These are phyloP conservation scores for Acanthamoeba lenticulata DNA, from an alignment of 208 protist species.

Conservation along the genomic window DNA sequence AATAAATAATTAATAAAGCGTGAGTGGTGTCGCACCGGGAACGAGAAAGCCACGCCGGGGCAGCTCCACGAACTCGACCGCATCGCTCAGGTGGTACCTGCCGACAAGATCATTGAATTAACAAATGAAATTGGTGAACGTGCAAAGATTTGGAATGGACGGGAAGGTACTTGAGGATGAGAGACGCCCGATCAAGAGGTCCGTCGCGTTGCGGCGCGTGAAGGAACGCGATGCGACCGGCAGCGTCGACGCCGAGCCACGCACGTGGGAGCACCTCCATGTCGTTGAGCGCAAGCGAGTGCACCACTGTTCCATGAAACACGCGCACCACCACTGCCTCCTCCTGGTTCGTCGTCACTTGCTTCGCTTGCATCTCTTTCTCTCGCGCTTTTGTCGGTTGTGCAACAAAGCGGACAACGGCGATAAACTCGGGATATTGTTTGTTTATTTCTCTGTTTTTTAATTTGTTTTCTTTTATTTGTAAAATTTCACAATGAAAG, in stretches of 20 bases:
- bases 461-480: too few species aligned
- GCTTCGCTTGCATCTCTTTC: neutral
- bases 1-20: neutral
- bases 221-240: conserved; percentile 42
- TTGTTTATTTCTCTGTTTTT: too few species aligned
- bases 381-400: neutral
- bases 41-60: conserved; percentile 31
- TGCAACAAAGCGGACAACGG: neutral
- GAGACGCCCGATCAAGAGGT: neutral
- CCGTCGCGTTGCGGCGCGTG: neutral
- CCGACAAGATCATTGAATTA: neutral
- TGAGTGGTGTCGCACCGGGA: neutral
- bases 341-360: neutral
- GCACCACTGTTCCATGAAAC: conserved; percentile 29
- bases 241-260: conserved; percentile 6
- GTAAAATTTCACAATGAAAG: too few species aligned
- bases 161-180: neutral
- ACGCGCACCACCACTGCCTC: conserved; percentile 5
- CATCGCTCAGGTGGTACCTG: neutral
- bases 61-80: neutral
- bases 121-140: neutral
- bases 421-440: neutral
- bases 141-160: too few species aligned
- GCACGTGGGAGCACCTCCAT: neutral
- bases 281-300: neutral